These are phyloP conservation scores for Penicillium bovifimosum DNA, from an alignment of 495 filamentous ascomycete species.

Conservation along the genomic window DNA sequence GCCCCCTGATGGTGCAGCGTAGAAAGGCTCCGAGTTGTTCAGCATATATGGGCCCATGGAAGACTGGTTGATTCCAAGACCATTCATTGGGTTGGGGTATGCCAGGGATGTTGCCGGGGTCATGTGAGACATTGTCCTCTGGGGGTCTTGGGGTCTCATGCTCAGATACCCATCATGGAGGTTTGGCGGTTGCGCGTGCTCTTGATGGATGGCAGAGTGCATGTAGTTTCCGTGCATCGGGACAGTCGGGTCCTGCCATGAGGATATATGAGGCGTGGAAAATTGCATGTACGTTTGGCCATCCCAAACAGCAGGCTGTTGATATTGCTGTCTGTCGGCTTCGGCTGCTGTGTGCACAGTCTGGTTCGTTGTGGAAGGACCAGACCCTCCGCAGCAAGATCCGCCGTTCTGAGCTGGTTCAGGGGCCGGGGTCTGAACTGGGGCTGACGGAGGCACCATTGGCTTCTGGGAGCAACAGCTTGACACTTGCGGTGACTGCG, in stretches of 20 bases:
- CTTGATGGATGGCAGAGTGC: slow-evolving; percentile 10
- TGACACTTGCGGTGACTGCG: slow-evolving; percentile 3
- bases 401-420: slow-evolving; percentile 12
- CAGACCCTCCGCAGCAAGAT: slow-evolving; percentile 33
- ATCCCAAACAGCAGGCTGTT: slow-evolving; percentile 9
- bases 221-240: slow-evolving; percentile 12
- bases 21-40: slow-evolving; percentile 9
- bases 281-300: slow-evolving; percentile 15
- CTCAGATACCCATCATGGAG: slow-evolving; percentile 16
- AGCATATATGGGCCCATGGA: slow-evolving; percentile 12
- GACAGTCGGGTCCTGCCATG: slow-evolving; percentile 24
- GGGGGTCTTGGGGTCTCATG: neutral
- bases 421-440: slow-evolving; percentile 9
- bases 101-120: slow-evolving; percentile 4
- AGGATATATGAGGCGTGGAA: slow-evolving; percentile 11
- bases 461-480: slow-evolving; percentile 32
- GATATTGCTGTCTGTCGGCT: neutral
- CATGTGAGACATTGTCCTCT: neutral
- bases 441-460: slow-evolving; percentile 8
- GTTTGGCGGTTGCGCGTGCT: slow-evolving; percentile 3
- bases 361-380: neutral
- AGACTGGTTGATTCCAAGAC: slow-evolving; percentile 15
- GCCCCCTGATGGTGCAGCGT: slow-evolving; percentile 5
- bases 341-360: neutral
- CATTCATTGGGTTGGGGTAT: slow-evolving; percentile 13